Evolutionary conservation across 257 asterid genomes (phyloP).

Genomic region (Solanum piurae): DNA sequence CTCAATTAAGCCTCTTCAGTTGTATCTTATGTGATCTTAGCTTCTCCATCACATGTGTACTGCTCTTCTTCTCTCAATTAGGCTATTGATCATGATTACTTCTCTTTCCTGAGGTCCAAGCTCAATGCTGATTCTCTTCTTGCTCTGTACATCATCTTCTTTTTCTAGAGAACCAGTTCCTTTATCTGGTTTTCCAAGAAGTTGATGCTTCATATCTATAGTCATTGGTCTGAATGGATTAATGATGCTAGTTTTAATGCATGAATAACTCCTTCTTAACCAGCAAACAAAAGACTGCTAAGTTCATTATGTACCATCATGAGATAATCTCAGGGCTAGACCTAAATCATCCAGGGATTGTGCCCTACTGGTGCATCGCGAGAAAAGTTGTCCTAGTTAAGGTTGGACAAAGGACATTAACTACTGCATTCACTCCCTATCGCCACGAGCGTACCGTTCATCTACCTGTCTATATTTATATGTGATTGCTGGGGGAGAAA

Average conservation of each 20-base stretch:
- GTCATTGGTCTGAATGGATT: background rate
- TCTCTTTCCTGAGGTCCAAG: no score
- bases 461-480: background rate
- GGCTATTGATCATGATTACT: no score
- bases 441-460: background rate
- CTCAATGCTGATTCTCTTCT: no score
- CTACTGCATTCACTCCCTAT: background rate
- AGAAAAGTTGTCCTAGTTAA: background rate
- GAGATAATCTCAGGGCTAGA: background rate
- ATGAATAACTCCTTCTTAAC: background rate
- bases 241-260: background rate
- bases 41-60: no score
- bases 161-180: no score
- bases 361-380: background rate
- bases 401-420: background rate
- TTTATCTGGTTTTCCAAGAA: no score
- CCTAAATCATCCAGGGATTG: background rate
- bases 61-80: no score
- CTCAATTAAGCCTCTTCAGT: no score
- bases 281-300: background rate
- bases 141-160: no score
- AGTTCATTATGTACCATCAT: background rate
- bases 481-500: background rate
- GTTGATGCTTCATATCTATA: no score
- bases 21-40: no score